Evolutionary conservation across 257 asterid species (phyloP).

Genomic region (Gynochthodes officinalis): DNA sequence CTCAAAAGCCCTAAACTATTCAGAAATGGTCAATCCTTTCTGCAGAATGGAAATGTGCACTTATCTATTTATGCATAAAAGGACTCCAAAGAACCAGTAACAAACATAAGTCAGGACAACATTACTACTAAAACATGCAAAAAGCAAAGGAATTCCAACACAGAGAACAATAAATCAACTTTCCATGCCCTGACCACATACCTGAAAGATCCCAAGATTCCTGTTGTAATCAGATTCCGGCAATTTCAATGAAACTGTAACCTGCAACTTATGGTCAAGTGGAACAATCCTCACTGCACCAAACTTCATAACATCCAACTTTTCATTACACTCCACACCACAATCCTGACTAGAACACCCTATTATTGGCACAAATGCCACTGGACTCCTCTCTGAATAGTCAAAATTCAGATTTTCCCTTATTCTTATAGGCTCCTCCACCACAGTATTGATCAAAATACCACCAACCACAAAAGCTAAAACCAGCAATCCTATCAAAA

Average conservation of each 20-base stretch:
- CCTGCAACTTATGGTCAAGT: slow-evolving; percentile 66
- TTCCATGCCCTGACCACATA: slow-evolving; percentile 22
- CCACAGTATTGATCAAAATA: slow-evolving; percentile 43
- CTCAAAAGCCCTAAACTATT: neutral
- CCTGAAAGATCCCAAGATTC: slow-evolving; percentile 93
- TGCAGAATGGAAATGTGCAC: neutral
- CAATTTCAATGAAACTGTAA: slow-evolving; percentile 53
- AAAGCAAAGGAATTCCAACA: neutral
- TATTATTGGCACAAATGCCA: slow-evolving; percentile 63
- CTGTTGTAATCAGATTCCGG: slow-evolving; percentile 89
- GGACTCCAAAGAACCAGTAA: neutral
- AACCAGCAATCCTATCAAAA: slow-evolving; percentile 59
- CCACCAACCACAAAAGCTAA: slow-evolving; percentile 71
- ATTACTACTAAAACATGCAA: neutral
- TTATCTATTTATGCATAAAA: neutral
- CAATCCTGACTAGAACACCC: slow-evolving; percentile 31
- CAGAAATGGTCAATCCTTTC: neutral
- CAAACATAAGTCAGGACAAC: neutral
- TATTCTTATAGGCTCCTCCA: slow-evolving; percentile 76
- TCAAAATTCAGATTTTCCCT: slow-evolving; percentile 68
- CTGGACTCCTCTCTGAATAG: slow-evolving; percentile 75
- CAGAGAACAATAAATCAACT: neutral
- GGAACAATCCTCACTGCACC: slow-evolving; percentile 56
- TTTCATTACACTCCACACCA: slow-evolving; percentile 38
- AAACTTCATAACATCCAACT: slow-evolving; percentile 30